These are phyloP conservation scores for Wickerhamiella sorbophila DNA, from an alignment of 805 yeast species.

Conservation along the genomic window DNA sequence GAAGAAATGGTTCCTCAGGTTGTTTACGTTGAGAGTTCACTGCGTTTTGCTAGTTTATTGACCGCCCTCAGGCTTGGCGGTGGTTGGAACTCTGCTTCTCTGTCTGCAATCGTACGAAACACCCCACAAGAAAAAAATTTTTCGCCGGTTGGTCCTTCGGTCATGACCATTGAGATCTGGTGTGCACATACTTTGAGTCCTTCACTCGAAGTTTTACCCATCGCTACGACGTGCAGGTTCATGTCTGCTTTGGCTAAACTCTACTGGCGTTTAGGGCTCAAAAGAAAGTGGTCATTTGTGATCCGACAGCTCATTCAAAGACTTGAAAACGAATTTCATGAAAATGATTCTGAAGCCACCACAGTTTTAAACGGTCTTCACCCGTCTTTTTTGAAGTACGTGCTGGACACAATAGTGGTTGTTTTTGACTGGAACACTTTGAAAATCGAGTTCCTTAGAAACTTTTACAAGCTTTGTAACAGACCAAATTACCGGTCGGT, in stretches of 20 bases:
- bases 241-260: constrained; percentile 52
- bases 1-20: constrained; percentile 74
- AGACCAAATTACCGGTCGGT: neutral
- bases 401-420: neutral
- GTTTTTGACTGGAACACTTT: neutral
- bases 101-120: constrained; percentile 34
- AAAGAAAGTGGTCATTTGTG: constrained; percentile 56
- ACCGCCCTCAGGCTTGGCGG: constrained; percentile 37
- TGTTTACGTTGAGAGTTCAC: constrained; percentile 56
- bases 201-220: constrained; percentile 32
- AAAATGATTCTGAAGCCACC: constrained; percentile 8
- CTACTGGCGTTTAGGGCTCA: constrained; percentile 45
- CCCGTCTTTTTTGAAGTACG: neutral
- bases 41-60: constrained; percentile 51
- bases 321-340: constrained; percentile 5
- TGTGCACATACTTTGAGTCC: constrained; percentile 35
- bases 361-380: constrained; percentile 3
- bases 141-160: constrained; percentile 17
- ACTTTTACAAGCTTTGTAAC: neutral
- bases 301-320: constrained; percentile 43
- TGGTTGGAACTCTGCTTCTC: constrained; percentile 30
- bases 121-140: constrained; percentile 20
- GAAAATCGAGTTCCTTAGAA: neutral
- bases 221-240: constrained; percentile 43
- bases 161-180: constrained; percentile 34